A percentile compares a stretch with the other conserved stretches of the same genome.
Evolutionary conservation across 306 rosid genomes (phyloP).

Genomic region (Hippophae gyantsensis): DNA sequence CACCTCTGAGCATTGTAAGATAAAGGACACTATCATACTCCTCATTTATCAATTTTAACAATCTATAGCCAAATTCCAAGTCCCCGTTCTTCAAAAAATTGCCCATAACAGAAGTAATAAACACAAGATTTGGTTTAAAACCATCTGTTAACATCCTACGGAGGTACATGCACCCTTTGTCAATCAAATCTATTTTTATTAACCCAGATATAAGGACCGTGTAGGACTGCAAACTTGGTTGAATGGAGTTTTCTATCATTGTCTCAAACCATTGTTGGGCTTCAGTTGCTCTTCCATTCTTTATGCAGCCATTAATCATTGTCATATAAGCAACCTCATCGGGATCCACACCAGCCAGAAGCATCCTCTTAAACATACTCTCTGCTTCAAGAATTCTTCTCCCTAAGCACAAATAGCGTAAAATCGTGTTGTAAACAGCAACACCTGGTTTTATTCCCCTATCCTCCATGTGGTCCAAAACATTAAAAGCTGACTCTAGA

Average conservation of each 20-base stretch:
- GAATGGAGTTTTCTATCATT: slow-evolving; percentile 32
- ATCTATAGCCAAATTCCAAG: slow-evolving; percentile 27
- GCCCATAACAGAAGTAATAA: slow-evolving; percentile 28
- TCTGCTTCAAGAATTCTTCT: slow-evolving; percentile 31
- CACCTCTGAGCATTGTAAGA: slow-evolving; percentile 22
- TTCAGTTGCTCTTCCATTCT: slow-evolving; percentile 28
- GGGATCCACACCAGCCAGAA: slow-evolving; percentile 34
- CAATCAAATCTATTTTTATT: slow-evolving; percentile 30
- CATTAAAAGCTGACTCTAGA: slow-evolving; percentile 12
- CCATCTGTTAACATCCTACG: slow-evolving; percentile 35
- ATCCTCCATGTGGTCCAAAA: slow-evolving; percentile 21
- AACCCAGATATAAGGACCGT: slow-evolving; percentile 35
- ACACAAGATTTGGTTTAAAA: slow-evolving; percentile 24
- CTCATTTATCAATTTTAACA: slow-evolving; percentile 27
- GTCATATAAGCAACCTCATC: slow-evolving; percentile 26
- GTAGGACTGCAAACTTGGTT: slow-evolving; percentile 32
- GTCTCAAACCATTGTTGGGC: slow-evolving; percentile 29
- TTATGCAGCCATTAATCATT: slow-evolving; percentile 31
- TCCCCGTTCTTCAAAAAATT: slow-evolving; percentile 30
- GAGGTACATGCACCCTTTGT: slow-evolving; percentile 29
- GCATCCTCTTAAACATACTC: slow-evolving; percentile 33
- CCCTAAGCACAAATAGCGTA: slow-evolving; percentile 25
- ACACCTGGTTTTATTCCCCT: slow-evolving; percentile 25
- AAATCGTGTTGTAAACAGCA: slow-evolving; percentile 33
- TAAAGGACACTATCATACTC: slow-evolving; percentile 23